Conservation (phyloP, 108 stramenopile species). For the Skeletonema tropicum region DNA sequence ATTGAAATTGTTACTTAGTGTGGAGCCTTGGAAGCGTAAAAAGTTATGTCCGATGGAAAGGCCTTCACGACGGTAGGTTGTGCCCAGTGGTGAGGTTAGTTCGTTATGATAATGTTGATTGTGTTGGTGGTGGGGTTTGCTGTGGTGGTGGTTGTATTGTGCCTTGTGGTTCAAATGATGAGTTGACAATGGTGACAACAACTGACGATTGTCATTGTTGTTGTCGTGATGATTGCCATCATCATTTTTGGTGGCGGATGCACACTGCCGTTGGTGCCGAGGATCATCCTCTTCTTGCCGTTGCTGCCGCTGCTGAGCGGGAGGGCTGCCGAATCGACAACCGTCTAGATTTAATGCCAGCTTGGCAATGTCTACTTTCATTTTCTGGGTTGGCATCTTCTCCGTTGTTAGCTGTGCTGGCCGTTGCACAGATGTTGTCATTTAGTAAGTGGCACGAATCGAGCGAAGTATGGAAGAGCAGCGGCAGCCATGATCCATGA, state of each 20-base stretch:
- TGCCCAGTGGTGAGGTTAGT: conserved; percentile 37
- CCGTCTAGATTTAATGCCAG: conserved; percentile 44
- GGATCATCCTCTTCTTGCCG: conserved; percentile 5
- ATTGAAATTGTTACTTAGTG: conserved; percentile 42
- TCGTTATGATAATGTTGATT: not conserved
- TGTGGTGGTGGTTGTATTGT: conserved; percentile 4
- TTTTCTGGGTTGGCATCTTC: not conserved
- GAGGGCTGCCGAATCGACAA: conserved; percentile 37
- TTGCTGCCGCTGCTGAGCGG: not conserved
- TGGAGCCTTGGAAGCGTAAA: conserved; percentile 69
- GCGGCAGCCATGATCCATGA: no score
- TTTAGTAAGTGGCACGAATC: no score
- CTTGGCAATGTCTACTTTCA: conserved; percentile 10
- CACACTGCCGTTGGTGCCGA: not conserved
- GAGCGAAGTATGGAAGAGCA: no score
- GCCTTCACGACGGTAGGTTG: conserved; percentile 73
- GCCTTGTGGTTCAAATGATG: conserved; percentile 15
- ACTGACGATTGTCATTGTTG: not conserved
- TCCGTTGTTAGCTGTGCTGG: not conserved
- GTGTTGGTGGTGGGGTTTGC: not conserved
- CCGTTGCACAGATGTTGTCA: not conserved
- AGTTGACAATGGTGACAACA: conserved; percentile 12
- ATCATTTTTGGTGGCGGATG: no score
- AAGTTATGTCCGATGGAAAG: conserved; percentile 81
- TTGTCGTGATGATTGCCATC: not conserved